Evolutionary conservation across 129 eudicot genomes (phyloP), one percentile per base, ranked within the genome.

Genomic region (Rutidosis leptorrhynchoides): DNA sequence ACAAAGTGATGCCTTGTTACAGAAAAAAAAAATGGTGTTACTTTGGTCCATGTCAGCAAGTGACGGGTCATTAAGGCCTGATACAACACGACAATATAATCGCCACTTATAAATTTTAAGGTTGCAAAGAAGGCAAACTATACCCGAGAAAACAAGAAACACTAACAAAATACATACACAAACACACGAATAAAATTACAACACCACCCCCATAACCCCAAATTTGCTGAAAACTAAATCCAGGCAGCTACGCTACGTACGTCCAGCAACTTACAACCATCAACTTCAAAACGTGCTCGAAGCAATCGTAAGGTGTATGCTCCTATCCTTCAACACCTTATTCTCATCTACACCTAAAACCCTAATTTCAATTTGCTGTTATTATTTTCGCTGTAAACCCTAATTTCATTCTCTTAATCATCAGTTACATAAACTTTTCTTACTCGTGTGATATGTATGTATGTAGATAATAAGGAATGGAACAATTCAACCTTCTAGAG

Each of bases 401-500:
- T 64, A 49, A 53, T 29, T 49, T 49, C 29, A 62, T 19, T 11
- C 6, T 26, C 26, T 21, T 7, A 14, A 57, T 25, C 69, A 64
- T 66, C 71, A 45, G n/a, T 46, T 49, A 16, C 16, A 21, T 3
- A 52, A 40, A 15, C 1, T 40, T 2, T 40, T 40, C 16, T 11
- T 40, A 10, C 12, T 40, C 46, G 46, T 40, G 45, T 5, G 16
- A 40, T 40, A 40, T 12, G 46, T 12, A 40, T 40, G 15, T 2
- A 37, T 4, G 11, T 4, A 3, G 25, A 62, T 45, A 71, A 21
- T 60, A 11, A 48, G 46, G 46, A 56, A 73, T 84, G 86, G 86
- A 81, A 30, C 83, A 64, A 27, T 62, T 78, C 19, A 65, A 68
- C 33, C 81, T 72, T 65, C 25, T 66, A 6, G 73, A 71, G 11